phyloP scores from a whole-genome alignment of 2,329 filamentous ascomycete species.

The Dothistroma septosporum region DNA sequence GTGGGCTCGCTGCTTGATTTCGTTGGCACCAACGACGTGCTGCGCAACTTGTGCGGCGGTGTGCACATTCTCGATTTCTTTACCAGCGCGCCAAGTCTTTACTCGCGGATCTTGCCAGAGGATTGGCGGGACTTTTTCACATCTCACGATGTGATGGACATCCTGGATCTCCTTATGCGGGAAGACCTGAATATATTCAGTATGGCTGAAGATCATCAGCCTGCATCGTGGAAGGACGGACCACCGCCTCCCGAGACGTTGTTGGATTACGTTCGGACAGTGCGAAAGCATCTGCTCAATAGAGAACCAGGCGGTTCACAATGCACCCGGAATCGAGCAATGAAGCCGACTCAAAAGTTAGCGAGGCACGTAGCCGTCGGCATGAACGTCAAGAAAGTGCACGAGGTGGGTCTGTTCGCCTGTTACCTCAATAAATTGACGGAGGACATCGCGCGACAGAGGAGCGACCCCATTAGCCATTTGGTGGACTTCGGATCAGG shows the following conservation, averaged over 20 bases:
- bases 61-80: slow-evolving; percentile 97
- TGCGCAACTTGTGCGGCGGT: slow-evolving; percentile 90
- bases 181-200: slow-evolving; percentile 55
- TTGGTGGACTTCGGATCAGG: slow-evolving; percentile 95
- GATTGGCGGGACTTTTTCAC: slow-evolving; percentile 81
- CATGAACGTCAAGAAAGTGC: slow-evolving; percentile 94
- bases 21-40: slow-evolving; percentile 66
- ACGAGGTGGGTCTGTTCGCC: slow-evolving; percentile 91
- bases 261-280: slow-evolving; percentile 65
- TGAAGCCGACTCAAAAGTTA: slow-evolving; percentile 50
- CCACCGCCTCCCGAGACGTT: slow-evolving; percentile 56
- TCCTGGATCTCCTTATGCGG: slow-evolving; percentile 76
- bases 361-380: slow-evolving; percentile 73
- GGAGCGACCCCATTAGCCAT: slow-evolving; percentile 62
- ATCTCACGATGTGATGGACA: slow-evolving; percentile 63
- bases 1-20: slow-evolving; percentile 74
- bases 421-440: slow-evolving; percentile 71
- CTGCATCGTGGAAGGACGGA: slow-evolving; percentile 41
- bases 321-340: slow-evolving; percentile 30
- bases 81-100: slow-evolving; percentile 77
- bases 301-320: slow-evolving; percentile 51
- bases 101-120: slow-evolving; percentile 67
- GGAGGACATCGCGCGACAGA: slow-evolving; percentile 47
- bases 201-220: not conserved
- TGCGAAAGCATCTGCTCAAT: slow-evolving; percentile 59